Percentiles rank a stretch among this genome's conserved stretches.
These are phyloP conservation scores for Penicillium longicatenatum DNA, from an alignment of 495 filamentous ascomycete genomes.

Conservation along the genomic window DNA sequence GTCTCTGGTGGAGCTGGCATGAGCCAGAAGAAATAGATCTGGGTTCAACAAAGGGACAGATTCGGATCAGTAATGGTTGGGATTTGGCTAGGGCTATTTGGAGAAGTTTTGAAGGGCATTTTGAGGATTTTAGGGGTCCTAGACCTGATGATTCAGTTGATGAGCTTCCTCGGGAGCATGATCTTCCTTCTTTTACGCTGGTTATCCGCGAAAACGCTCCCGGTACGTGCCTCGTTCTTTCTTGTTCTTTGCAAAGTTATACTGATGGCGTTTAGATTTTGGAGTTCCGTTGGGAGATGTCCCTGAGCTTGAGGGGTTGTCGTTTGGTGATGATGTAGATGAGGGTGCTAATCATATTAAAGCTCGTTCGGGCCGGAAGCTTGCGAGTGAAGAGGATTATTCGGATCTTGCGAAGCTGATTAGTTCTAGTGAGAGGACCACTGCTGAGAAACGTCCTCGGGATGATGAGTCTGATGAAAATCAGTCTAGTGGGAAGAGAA, in stretches of 20 bases:
- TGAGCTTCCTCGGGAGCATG: too few species aligned
- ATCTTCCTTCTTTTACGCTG: background rate
- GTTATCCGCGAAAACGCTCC: background rate
- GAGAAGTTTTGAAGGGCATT: background rate
- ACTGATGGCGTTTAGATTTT: background rate
- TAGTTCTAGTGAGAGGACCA: background rate
- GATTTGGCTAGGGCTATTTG: background rate
- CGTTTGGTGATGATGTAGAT: background rate
- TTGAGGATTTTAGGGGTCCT: background rate
- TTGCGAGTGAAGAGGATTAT: too few species aligned
- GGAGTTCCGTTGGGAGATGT: background rate
- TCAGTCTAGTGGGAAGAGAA: background rate
- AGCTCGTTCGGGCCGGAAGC: too few species aligned
- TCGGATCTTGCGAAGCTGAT: too few species aligned
- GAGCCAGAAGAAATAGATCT: background rate
- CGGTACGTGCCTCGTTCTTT: background rate
- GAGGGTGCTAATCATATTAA: too few species aligned
- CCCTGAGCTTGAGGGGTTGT: background rate
- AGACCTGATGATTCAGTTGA: too few species aligned
- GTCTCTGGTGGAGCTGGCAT: background rate
- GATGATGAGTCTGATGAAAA: background rate
- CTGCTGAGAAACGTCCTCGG: background rate
- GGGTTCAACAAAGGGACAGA: background rate
- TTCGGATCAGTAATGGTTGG: background rate
- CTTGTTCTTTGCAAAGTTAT: too few species aligned